These are phyloP conservation scores for Phlebopus sp. DNA, from an alignment of 1,284 basidiomycete genomes.

Conservation along the genomic window DNA sequence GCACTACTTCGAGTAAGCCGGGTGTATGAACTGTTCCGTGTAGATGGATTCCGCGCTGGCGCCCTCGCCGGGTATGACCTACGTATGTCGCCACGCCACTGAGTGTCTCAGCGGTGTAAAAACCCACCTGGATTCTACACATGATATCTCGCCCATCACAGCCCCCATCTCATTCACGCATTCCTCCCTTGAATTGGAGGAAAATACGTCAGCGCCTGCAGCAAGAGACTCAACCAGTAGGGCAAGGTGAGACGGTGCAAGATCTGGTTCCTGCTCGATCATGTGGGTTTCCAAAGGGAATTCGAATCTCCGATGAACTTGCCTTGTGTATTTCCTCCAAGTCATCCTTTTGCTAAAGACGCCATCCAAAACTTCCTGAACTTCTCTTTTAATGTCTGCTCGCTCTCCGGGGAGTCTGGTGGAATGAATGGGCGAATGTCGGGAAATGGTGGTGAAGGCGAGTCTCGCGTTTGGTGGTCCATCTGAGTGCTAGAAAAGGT, in stretches of 20 bases:
- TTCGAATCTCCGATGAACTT: background rate
- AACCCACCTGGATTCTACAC: background rate
- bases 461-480: slow-evolving; percentile 22
- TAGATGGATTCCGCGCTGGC: too few species aligned
- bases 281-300: background rate
- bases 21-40: too few species aligned
- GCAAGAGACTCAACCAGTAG: slow-evolving; percentile 77
- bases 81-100: too few species aligned
- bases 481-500: slow-evolving; percentile 3
- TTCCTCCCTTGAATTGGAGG: slow-evolving; percentile 35
- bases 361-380: slow-evolving; percentile 82
- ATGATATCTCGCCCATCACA: slow-evolving; percentile 34
- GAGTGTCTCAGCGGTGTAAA: too few species aligned
- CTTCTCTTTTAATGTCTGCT: slow-evolving; percentile 55
- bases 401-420: slow-evolving; percentile 37
- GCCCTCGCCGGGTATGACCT: too few species aligned
- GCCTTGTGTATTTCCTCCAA: slow-evolving; percentile 74
- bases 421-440: slow-evolving; percentile 53
- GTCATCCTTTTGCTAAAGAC: slow-evolving; percentile 71
- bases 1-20: too few species aligned
- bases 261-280: slow-evolving; percentile 59
- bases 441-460: slow-evolving; percentile 46
- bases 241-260: slow-evolving; percentile 60
- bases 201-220: slow-evolving; percentile 70
- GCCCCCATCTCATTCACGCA: slow-evolving; percentile 53